A percentile compares a stretch with the other conserved stretches of the same genome.
phyloP scores from a whole-genome alignment of 805 yeast species.

The Hanseniaspora thailandica region DNA sequence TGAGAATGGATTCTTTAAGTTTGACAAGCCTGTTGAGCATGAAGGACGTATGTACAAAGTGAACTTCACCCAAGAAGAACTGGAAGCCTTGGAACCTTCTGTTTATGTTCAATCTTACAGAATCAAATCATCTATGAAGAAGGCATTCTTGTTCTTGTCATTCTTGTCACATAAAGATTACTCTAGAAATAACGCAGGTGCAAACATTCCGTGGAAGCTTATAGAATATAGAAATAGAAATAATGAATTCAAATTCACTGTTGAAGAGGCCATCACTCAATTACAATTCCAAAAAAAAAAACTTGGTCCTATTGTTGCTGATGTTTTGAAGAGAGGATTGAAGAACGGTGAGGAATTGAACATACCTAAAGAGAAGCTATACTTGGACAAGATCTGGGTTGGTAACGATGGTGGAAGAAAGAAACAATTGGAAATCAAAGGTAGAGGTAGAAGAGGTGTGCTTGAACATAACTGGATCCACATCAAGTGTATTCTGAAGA shows the following conservation, averaged over 20 bases:
- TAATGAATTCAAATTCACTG: constrained; percentile 43
- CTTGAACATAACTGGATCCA: constrained; percentile 68
- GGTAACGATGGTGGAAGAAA: constrained; percentile 76
- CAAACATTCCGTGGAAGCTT: constrained; percentile 5
- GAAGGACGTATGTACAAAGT: constrained; percentile 35
- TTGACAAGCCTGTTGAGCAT: constrained; percentile 29
- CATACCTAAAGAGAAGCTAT: constrained; percentile 48
- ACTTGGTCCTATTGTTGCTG: constrained; percentile 67
- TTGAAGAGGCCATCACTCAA: constrained; percentile 77
- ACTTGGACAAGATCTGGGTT: constrained; percentile 74
- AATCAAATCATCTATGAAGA: constrained; percentile 77
- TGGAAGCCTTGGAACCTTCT: constrained; percentile 75
- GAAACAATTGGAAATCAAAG: constrained; percentile 68
- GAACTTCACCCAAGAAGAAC: constrained; percentile 49
- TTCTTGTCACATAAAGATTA: constrained; percentile 34
- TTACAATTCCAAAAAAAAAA: constrained; percentile 77
- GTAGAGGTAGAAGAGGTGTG: constrained; percentile 81
- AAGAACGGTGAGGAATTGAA: constrained; percentile 54
- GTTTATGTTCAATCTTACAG: constrained; percentile 72
- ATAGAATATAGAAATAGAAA: constrained; percentile 12
- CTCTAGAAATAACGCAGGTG: constrained; percentile 5
- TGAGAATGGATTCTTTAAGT: constrained; percentile 54
- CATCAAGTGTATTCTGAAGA: constrained; percentile 63
- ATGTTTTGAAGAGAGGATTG: constrained; percentile 59
- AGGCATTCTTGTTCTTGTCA: constrained; percentile 68